Base-by-base conservation (phyloP, 805 yeast genomes). In the Candida koratica region DNA sequence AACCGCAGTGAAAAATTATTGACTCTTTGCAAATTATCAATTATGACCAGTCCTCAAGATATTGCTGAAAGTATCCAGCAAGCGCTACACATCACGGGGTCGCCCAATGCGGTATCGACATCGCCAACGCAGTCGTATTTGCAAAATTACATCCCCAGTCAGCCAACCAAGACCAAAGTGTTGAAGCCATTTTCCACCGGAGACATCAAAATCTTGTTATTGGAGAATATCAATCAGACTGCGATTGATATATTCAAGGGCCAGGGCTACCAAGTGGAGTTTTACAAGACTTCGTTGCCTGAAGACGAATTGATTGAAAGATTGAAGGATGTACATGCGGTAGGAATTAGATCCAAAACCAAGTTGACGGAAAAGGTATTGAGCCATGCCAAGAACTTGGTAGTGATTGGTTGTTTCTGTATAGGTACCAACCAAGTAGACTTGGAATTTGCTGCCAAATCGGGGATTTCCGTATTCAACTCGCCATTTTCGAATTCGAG, bases 401-500 rank as follows among this genome's bases (percentile, higher is more conserved):
- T 84, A 17, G 89, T 78, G 20, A 71, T 93, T 63, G 98, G 98
- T 39, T 93, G 98, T 71, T 93, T 93, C 84, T 93, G 98, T 75
- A 93, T 93, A 51, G 98, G 98, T 55, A 93, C 97, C 43, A 93
- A 93, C 70, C 98, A 93, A 69, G 98, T 93, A 38, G 94, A 93
- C 61, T 73, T 89, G 46, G 85, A 84, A 49, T 84, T 59, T 52
- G 98, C 98, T 39, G 96, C 97, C 46, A 77, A 81, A 54, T 75
- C 77, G 33, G 98, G 98, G 68, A 77, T 90, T 60, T 89, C 97
- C 31, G 98, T 93, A 16, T 93, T 93, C 81, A 87, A 88, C 75
- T 89, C 98, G 22, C 98, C 98, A 34, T 93, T 93, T 71, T 88
- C 97, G 48, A 93, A 93, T 73, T 90, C 97, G 24, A 82, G 98